Evolutionary conservation across 2,329 filamentous ascomycete species (phyloP), one percentile per base, ranked within the genome.

Genomic region (Trichoderma endophyticum): DNA sequence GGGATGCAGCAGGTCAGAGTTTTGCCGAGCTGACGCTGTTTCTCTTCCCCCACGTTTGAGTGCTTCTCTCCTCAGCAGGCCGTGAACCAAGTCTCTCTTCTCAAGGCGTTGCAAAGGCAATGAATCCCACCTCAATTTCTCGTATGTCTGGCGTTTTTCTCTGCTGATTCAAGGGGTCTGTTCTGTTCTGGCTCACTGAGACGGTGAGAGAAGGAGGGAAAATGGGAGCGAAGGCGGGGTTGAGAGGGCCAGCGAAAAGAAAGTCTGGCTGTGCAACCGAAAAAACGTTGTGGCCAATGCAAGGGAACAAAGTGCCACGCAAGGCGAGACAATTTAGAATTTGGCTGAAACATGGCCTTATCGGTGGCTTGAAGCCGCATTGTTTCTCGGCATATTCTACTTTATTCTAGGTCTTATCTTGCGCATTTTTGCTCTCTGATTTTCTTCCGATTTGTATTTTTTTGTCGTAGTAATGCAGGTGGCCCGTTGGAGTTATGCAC

Each of bases 131-230:
- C 5, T 28, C 15, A 21, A 11, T 24, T 36, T 34, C 28, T n/a
- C 15, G 15, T n/a, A 59, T 59, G 12, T 21, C n/a, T 6, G 6
- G 24, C 32, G 24, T 6, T 43, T 24, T 54, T 14, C 14, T 11
- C 7, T 11, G 28, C n/a, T 28, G 28, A 24, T 12, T 14, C 18
- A 61, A 60, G 66, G n/a, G 56, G 56, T 69, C 66, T 34, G 30
- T 34, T 21, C 11, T 34, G 18, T 60, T 43, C 39, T n/a, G 39
- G 36, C 30, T 32, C n/a, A 39, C 24, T 69, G 54, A 69, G 66
- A 69, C 66, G 66, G 66, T 69, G 66, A 69, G 24, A 39, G 64
- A 39, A 69, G 48, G 39, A 51, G 56, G 66, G 66, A 69, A 69
- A 69, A 48, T 34, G 26, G 26, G 26, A 57, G 60, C 28, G 24